Evolutionary conservation across 2,329 filamentous ascomycete species (phyloP).

Genomic region (Pseudogymnoascus sp.): DNA sequence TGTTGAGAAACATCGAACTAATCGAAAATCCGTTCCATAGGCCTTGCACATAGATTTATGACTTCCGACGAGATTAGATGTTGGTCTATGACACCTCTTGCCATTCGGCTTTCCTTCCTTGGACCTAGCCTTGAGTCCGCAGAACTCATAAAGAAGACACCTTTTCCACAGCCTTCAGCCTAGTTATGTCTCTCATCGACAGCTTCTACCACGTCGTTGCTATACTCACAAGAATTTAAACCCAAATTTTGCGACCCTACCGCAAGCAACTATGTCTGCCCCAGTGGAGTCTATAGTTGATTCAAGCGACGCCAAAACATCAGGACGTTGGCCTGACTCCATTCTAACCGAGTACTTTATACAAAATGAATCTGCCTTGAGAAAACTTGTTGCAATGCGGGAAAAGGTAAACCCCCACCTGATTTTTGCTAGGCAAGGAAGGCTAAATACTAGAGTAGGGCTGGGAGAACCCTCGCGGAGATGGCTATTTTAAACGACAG

Average conservation of each 20-base stretch:
- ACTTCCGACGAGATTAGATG: not conserved
- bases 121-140: not conserved
- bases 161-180: not conserved
- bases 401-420: not conserved
- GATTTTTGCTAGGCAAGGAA: not conserved
- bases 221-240: not conserved
- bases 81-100: not conserved
- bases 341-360: not conserved
- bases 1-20: not conserved
- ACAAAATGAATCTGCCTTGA: not conserved
- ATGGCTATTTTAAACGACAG: constrained; percentile 35
- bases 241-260: not conserved
- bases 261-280: not conserved
- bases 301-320: not conserved
- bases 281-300: not conserved
- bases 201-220: not conserved
- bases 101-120: not conserved
- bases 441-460: constrained; percentile 27
- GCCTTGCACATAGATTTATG: not conserved
- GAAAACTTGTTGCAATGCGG: not conserved
- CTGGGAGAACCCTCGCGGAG: constrained; percentile 35
- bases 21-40: not conserved
- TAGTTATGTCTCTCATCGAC: not conserved
- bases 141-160: not conserved
- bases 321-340: not conserved